Conservation (phyloP, 257 asterid genomes). For the Agastache rugosa region DNA sequence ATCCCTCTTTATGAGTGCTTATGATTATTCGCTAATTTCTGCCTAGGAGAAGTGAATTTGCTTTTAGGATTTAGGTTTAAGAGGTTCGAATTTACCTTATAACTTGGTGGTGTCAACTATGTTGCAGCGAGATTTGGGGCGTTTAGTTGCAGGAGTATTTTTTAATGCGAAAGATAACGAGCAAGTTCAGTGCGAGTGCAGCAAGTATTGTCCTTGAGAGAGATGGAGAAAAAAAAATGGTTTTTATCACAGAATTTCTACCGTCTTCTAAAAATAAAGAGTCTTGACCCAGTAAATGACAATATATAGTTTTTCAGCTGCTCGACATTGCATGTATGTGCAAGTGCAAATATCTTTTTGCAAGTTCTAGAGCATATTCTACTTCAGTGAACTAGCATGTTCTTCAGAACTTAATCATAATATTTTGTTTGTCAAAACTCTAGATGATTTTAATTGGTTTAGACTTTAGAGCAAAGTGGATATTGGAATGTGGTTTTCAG, state of each 20-base stretch:
- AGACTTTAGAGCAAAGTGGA: constrained; percentile 12
- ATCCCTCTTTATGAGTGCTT: background rate
- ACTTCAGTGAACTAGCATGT: background rate
- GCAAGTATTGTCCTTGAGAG: background rate
- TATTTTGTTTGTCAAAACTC: background rate
- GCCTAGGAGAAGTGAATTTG: background rate
- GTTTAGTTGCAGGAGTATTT: background rate
- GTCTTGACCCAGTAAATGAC: constrained; percentile 10
- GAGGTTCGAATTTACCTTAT: constrained; percentile 17
- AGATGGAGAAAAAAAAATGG: no score
- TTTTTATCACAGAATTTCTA: background rate
- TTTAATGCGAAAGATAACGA: background rate
- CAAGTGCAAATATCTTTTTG: background rate
- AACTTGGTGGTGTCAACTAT: background rate
- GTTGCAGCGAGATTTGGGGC: constrained; percentile 20
- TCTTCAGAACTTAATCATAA: constrained; percentile 3
- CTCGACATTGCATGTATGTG: background rate
- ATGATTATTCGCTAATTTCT: background rate
- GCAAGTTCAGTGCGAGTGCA: constrained; percentile 17
- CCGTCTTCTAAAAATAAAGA: background rate
- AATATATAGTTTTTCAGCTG: background rate
- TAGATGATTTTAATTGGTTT: background rate
- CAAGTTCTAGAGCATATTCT: background rate
- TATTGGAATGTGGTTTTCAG: constrained; percentile 7
- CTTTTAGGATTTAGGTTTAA: background rate